These are phyloP conservation scores for Paxillus ammoniavirescens DNA, from an alignment of 768 basidiomycete species.

Conservation along the genomic window DNA sequence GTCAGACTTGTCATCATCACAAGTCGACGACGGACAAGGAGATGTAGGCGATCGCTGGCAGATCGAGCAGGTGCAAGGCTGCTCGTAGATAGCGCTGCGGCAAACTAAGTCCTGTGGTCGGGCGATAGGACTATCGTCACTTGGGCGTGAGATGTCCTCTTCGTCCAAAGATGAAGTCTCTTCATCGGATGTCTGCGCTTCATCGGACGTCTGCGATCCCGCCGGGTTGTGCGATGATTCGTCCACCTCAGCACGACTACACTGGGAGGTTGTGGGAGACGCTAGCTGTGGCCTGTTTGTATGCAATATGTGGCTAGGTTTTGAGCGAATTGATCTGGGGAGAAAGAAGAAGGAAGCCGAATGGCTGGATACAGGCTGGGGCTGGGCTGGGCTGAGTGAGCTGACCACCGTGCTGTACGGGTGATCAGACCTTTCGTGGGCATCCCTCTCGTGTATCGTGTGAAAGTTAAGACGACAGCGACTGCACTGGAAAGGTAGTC, in stretches of 20 bases:
- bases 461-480: not conserved
- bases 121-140: not conserved
- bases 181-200: too few relatives aligned
- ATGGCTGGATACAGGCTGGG: not conserved
- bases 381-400: too few relatives aligned
- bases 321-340: not conserved
- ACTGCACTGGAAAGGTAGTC: not conserved
- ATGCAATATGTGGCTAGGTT: not conserved
- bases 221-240: too few relatives aligned
- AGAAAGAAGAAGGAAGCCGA: not conserved
- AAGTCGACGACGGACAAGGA: not conserved
- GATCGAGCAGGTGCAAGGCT: slow-evolving; percentile 1
- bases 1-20: not conserved
- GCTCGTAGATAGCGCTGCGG: not conserved
- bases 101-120: not conserved
- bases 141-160: too few relatives aligned
- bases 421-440: slow-evolving; percentile 10
- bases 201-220: not conserved
- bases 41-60: slow-evolving; percentile 4
- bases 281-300: not conserved
- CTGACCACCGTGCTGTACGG: too few relatives aligned
- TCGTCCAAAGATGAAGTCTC: too few relatives aligned
- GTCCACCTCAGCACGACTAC: too few relatives aligned
- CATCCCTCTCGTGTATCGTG: not conserved
- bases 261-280: not conserved